Conservation (phyloP, 495 filamentous ascomycete genomes). For the Tuber brumale region DNA sequence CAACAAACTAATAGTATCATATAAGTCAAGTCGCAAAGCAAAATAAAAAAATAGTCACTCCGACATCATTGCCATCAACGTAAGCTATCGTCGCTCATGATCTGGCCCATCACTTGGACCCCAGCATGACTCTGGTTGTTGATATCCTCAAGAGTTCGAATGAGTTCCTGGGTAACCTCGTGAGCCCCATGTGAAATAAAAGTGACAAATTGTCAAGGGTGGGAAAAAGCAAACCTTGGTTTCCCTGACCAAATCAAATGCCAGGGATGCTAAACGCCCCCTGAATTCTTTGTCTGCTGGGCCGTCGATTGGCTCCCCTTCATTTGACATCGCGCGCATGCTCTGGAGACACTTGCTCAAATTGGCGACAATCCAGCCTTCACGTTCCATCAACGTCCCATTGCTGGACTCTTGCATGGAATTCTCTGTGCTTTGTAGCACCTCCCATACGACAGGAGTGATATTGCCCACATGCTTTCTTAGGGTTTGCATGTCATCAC, state of each 20-base stretch:
- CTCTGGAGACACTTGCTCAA: constrained; percentile 59
- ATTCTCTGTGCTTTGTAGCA: constrained; percentile 59
- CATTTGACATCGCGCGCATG: constrained; percentile 60
- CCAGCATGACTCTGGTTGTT: constrained; percentile 29
- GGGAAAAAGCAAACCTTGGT: constrained; percentile 50
- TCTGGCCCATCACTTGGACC: background rate
- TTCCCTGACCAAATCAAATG: constrained; percentile 78
- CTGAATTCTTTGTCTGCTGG: constrained; percentile 56
- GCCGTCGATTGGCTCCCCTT: constrained; percentile 50
- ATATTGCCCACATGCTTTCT: constrained; percentile 66
- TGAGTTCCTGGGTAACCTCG: constrained; percentile 20
- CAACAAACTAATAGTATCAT: background rate
- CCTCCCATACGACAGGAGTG: constrained; percentile 60
- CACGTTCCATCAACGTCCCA: constrained; percentile 50
- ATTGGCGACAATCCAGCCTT: constrained; percentile 56
- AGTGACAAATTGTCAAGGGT: background rate
- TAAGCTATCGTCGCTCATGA: background rate
- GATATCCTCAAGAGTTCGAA: constrained; percentile 40
- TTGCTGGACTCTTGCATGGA: constrained; percentile 49
- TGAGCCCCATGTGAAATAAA: background rate
- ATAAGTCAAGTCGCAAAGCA: background rate
- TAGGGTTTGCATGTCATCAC: constrained; percentile 60
- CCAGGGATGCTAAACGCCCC: constrained; percentile 67
- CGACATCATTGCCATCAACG: background rate
- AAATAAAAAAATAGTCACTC: background rate